Conservation (phyloP, 192 early-diverging fungal genomes). For the Coemansia nantahalensis region DNA sequence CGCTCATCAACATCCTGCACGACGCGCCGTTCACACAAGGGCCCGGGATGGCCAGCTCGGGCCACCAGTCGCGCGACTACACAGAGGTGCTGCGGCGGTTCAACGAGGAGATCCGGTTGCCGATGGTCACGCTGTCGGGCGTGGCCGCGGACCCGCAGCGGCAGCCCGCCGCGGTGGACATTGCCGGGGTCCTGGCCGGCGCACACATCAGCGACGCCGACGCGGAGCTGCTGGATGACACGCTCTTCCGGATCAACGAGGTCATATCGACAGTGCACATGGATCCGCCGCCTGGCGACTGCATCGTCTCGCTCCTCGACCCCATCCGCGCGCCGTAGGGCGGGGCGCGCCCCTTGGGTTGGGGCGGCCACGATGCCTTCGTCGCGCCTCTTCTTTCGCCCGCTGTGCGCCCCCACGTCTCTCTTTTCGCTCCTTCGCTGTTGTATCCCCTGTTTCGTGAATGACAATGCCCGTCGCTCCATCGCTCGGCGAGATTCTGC, state of each 20-base stretch:
- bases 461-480: constrained; percentile 47
- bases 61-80: constrained; percentile 34
- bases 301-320: constrained; percentile 33
- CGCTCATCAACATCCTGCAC: constrained; percentile 49
- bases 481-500: constrained; percentile 41
- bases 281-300: constrained; percentile 28
- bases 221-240: constrained; percentile 17
- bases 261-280: constrained; percentile 23
- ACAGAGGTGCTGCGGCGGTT: constrained; percentile 38
- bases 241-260: constrained; percentile 28
- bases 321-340: constrained; percentile 6
- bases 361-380: too few relatives aligned
- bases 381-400: too few relatives aligned
- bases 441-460: neutral
- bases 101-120: constrained; percentile 44
- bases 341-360: too few relatives aligned
- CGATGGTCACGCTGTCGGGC: constrained; percentile 29
- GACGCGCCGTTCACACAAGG: constrained; percentile 23
- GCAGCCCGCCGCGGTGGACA: constrained; percentile 7
- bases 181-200: constrained; percentile 21
- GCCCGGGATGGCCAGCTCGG: constrained; percentile 19
- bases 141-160: constrained; percentile 13
- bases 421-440: constrained; percentile 1
- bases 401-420: too few relatives aligned
- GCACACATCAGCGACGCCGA: constrained; percentile 14